Evolutionary conservation across 257 asterid genomes (phyloP), one percentile per base, ranked within the genome.

Genomic region (Jacaranda mimosifolia): DNA sequence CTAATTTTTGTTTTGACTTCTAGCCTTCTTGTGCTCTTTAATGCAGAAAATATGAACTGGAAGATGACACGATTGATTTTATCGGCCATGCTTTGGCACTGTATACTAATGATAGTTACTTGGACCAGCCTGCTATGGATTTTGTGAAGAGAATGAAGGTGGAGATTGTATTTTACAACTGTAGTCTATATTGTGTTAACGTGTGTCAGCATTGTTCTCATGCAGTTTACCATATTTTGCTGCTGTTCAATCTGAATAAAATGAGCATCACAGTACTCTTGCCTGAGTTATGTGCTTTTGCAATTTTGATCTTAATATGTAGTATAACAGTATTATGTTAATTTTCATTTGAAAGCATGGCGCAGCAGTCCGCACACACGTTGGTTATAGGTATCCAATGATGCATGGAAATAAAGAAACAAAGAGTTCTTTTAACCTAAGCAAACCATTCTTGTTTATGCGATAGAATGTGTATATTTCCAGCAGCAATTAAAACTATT

Each of bases 61-160:
- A 93, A 87, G 98, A 85, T 9, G 89, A 93, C 83, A 96, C 99
- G 5, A 81, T 93, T 59, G 98, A 89, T 83, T 96, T 96, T 70
- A 91, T 96, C 40, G 98, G 99, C 62, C 99, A 96, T 82, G 94
- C 97, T 68, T 81, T 91, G 81, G 99, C 99, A 15, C 97, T 96
- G 76, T 91, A 89, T 58, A 83, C 60, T 45, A 85, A 86, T 74
- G 99, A 91, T 76, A 77, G 78, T 58, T 96, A 93, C 87, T 90
- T 96, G 94, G 91, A 91, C 75, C 96, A 90, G 88, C 92, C 97
- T 21, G 99, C 99, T 43, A 3, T 89, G 72, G 87, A 80, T 68
- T 96, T 93, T 76, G 97, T 93, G 36, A 96, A 90, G 90, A 90
- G 96, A 82, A 89, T 96, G 79, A 96, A 93, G 97, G 99, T 95